phyloP scores from a whole-genome alignment of 2,329 filamentous ascomycete species.

The Scedosporium boydii region DNA sequence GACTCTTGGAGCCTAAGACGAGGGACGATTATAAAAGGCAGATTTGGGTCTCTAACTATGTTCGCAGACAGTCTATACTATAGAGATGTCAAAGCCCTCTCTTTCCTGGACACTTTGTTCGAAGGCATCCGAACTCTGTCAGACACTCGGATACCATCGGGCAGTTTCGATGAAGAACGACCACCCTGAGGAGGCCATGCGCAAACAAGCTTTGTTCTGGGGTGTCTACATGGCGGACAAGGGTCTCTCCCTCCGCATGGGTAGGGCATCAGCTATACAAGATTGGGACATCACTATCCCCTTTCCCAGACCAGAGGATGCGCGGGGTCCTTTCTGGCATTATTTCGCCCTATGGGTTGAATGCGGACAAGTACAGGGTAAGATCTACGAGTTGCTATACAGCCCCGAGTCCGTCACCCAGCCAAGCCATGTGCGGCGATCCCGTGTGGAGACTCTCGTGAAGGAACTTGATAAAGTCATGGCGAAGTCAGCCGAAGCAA shows the following conservation, averaged over 20 bases:
- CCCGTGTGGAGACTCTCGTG: conserved; percentile 21
- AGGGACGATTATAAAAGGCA: background rate
- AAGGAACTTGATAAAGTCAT: conserved; percentile 22
- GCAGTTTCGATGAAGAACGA: conserved; percentile 26
- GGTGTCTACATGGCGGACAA: conserved; percentile 46
- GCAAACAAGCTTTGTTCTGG: conserved; percentile 39
- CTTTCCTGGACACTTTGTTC: conserved; percentile 20
- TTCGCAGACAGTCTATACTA: conserved; percentile 19
- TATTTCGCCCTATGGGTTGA: conserved; percentile 38
- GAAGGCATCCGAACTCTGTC: conserved; percentile 22
- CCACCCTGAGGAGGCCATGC: conserved; percentile 19
- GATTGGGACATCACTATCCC: conserved; percentile 52
- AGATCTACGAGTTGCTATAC: conserved; percentile 47
- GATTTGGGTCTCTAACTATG: background rate
- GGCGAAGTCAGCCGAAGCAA: conserved; percentile 14
- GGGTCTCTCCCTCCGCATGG: conserved; percentile 43
- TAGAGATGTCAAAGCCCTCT: conserved; percentile 22
- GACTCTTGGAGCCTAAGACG: background rate
- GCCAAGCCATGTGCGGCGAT: conserved; percentile 20
- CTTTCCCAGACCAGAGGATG: conserved; percentile 22
- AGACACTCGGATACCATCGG: conserved; percentile 21
- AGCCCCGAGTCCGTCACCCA: conserved; percentile 28
- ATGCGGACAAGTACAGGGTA: conserved; percentile 43
- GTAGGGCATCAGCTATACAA: conserved; percentile 41
- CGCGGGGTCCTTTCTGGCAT: conserved; percentile 16